These are phyloP conservation scores for Vachellia collinsii DNA, from an alignment of 306 rosid species.

Conservation along the genomic window DNA sequence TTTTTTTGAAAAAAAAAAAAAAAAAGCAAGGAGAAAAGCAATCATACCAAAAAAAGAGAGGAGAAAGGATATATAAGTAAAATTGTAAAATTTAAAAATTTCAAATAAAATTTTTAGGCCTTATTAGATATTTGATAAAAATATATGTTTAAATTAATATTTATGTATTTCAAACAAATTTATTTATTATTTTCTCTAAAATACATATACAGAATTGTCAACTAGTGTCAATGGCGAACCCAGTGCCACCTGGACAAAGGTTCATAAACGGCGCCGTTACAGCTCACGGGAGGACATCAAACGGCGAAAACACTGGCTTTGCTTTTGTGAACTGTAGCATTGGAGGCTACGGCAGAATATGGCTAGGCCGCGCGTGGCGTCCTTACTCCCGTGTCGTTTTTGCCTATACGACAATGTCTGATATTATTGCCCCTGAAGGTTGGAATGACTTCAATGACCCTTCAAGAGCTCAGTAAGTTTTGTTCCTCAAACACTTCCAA, in stretches of 20 bases:
- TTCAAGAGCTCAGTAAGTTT: slow-evolving; percentile 77
- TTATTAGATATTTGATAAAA: too few relatives aligned
- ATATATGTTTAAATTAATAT: too few relatives aligned
- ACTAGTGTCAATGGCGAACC: slow-evolving; percentile 76
- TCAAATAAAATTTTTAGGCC: too few relatives aligned
- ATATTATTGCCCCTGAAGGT: slow-evolving; percentile 88
- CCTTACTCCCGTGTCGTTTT: slow-evolving; percentile 82
- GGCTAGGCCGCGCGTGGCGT: slow-evolving; percentile 96
- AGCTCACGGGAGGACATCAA: slow-evolving; percentile 80
- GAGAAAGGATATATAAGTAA: too few relatives aligned
- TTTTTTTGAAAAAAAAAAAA: too few relatives aligned
- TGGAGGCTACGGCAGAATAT: slow-evolving; percentile 83
- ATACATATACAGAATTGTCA: slow-evolving; percentile 55
- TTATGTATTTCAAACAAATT: too few relatives aligned
- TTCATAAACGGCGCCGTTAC: slow-evolving; percentile 72
- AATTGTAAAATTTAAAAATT: too few relatives aligned
- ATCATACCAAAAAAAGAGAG: too few relatives aligned
- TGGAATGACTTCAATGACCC: slow-evolving; percentile 96
- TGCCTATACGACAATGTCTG: slow-evolving; percentile 68
- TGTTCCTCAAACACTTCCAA: not conserved
- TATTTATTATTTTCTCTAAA: too few relatives aligned
- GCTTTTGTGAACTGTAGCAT: slow-evolving; percentile 67
- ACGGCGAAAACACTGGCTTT: slow-evolving; percentile 78
- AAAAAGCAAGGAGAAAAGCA: too few relatives aligned
- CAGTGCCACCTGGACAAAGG: slow-evolving; percentile 53